Base-by-base conservation (phyloP, 2,329 filamentous ascomycete species). In the Sarocladium strictum region DNA sequence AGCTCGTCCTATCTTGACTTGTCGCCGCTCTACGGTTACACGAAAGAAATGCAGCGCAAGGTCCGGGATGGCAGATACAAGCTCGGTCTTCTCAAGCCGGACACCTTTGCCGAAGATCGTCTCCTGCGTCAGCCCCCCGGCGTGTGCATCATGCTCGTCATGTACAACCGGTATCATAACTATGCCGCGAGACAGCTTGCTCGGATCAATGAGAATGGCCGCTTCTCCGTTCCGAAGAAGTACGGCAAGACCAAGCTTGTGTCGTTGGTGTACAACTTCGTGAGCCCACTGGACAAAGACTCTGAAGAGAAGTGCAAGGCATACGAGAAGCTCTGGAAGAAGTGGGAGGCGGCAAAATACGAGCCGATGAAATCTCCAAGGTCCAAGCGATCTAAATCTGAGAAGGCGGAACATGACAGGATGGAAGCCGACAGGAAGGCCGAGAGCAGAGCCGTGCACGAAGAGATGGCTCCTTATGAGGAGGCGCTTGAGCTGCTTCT, bases 1-100 rank as follows among this genome's bases (percentile, higher is more conserved):
- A 89, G 85, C 0, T 90, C 86, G 0, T 90, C 86, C 0, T 91
- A 91, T 58, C 77, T 91, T 23, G 87, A 91, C 62, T 73, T 92
- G 1, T 78, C 84, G 0, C 87, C 87, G 0, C 72, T 91, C 2
- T 91, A 91, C 59, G 88, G 88, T 3, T 86, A 80, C 52, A 83
- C 81, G 41, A 75, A 81, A 61, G 70, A 74, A 24, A 82, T 87
- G 58, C 85, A 89, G 62, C 71, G 84, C 49, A 67, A 73, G 58
- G 80, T 89, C 62, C 76, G 86, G 23, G 84, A 83, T 1, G 24
- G 21, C 12, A 47, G 21, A 15, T 78, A 81, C 66, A 76, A 79
- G 49, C 79, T 84, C 56, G 86, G 86, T n/a, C 83, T 81, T 60
- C 72, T 90, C 57, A 88, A 89, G 68, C 81, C 84, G 0, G 86